Evolutionary conservation across 2,329 filamentous ascomycete species (phyloP).

Genomic region (Diplodia corticola): DNA sequence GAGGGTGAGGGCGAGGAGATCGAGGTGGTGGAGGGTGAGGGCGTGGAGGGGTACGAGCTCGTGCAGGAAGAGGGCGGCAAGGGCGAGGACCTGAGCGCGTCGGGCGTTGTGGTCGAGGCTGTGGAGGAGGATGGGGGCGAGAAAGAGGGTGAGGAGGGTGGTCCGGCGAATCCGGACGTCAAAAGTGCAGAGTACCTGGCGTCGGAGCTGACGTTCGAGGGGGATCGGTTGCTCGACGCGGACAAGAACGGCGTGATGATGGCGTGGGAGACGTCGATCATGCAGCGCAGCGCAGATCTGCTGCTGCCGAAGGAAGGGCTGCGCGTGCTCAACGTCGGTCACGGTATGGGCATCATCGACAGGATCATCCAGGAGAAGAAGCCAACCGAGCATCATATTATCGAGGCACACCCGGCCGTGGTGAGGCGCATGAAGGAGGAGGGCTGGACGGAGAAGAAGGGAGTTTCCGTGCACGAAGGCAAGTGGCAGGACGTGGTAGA

Average conservation of each 20-base stretch:
- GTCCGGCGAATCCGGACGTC: conserved; percentile 38
- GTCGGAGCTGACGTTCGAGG: conserved; percentile 50
- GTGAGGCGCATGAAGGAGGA: conserved; percentile 47
- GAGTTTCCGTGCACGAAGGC: conserved; percentile 51
- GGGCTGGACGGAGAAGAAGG: conserved; percentile 51
- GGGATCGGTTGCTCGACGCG: conserved; percentile 48
- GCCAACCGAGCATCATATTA: conserved; percentile 50
- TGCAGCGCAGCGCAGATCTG: conserved; percentile 48
- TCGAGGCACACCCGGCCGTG: conserved; percentile 54
- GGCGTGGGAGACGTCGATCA: conserved; percentile 54
- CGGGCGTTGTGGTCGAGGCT: conserved; percentile 21
- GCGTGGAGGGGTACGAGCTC: conserved; percentile 41
- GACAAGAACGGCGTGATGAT: conserved; percentile 56
- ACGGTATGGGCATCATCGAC: conserved; percentile 55
- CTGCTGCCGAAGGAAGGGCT: conserved; percentile 43
- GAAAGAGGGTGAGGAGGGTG: conserved; percentile 40
- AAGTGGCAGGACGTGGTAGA: conserved; percentile 53
- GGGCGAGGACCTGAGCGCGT: conserved; percentile 22
- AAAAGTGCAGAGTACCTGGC: conserved; percentile 42
- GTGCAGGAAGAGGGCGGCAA: conserved; percentile 51
- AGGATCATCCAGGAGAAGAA: conserved; percentile 47
- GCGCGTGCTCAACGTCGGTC: conserved; percentile 52
- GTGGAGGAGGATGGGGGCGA: background rate
- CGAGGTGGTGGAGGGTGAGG: conserved; percentile 25
- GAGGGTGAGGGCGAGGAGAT: conserved; percentile 29